Conservation (phyloP, 2,329 filamentous ascomycete species). For the Pseudogymnoascus destructans region DNA sequence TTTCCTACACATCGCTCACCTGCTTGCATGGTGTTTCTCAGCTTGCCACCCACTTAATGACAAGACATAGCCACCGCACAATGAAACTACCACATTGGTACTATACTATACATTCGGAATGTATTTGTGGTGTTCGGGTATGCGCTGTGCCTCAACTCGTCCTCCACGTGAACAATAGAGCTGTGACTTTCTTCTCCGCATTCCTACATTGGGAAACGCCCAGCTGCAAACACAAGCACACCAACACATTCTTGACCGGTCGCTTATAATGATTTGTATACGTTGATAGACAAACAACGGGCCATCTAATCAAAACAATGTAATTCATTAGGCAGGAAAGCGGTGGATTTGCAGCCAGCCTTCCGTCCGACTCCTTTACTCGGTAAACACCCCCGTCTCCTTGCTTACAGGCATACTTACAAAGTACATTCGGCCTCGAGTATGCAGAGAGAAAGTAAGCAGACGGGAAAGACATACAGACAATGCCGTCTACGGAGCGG, state of each 20-base stretch:
- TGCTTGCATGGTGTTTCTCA: not conserved
- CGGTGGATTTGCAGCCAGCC: not conserved
- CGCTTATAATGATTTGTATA: not conserved
- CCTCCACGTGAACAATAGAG: conserved; percentile 5
- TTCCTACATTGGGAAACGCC: conserved; percentile 7
- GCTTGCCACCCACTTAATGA: not conserved
- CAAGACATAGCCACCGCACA: not conserved
- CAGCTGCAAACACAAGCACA: conserved; percentile 3
- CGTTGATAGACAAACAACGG: not conserved
- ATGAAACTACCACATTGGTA: not conserved
- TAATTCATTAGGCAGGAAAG: not conserved
- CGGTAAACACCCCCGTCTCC: not conserved
- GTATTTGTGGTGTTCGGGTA: not conserved
- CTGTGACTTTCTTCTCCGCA: not conserved
- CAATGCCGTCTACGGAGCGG: conserved; percentile 2
- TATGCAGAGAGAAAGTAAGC: not conserved
- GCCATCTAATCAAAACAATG: conserved; percentile 1
- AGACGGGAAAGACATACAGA: not conserved
- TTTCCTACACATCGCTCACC: not conserved
- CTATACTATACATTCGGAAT: not conserved
- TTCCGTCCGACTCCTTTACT: not conserved
- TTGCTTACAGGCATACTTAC: conserved; percentile 2
- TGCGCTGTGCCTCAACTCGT: not conserved
- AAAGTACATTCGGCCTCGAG: not conserved
- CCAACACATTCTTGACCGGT: conserved; percentile 2